These are phyloP conservation scores for Phlebopus sp. DNA, from an alignment of 1,284 basidiomycete species.

Conservation along the genomic window DNA sequence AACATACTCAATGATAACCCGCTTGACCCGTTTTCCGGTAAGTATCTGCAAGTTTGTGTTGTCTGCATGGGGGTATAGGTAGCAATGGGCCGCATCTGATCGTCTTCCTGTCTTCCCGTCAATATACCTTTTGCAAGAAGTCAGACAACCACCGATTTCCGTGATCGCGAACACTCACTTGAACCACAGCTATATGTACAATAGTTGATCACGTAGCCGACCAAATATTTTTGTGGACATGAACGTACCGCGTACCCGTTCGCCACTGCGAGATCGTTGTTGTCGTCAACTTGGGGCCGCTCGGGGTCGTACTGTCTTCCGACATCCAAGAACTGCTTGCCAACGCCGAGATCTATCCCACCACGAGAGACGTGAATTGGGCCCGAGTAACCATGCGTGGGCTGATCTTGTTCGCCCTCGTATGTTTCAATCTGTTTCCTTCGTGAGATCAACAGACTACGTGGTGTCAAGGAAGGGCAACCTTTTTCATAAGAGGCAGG, in stretches of 20 bases:
- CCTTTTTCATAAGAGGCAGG: constrained; percentile 50
- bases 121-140: constrained; percentile 22
- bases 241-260: constrained; percentile 42
- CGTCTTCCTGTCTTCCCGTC: constrained; percentile 8
- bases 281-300: constrained; percentile 37
- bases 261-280: constrained; percentile 37
- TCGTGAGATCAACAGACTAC: neutral
- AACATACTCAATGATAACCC: constrained; percentile 28
- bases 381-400: constrained; percentile 47
- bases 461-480: constrained; percentile 10
- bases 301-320: constrained; percentile 24
- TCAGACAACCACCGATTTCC: constrained; percentile 41
- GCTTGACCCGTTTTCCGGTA: constrained; percentile 38
- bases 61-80: constrained; percentile 47
- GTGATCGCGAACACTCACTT: constrained; percentile 9
- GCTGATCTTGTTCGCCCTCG: constrained; percentile 28
- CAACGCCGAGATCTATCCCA: constrained; percentile 35
- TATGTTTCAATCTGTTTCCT: constrained; percentile 47
- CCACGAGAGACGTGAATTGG: constrained; percentile 50
- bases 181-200: constrained; percentile 12
- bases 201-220: neutral
- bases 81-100: constrained; percentile 28
- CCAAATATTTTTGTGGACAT: neutral
- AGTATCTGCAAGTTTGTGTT: constrained; percentile 41
- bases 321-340: constrained; percentile 43